Evolutionary conservation across 2,329 filamentous ascomycete genomes (phyloP), one percentile per base, ranked within the genome.

Genomic region (Fusarium bulbicola): DNA sequence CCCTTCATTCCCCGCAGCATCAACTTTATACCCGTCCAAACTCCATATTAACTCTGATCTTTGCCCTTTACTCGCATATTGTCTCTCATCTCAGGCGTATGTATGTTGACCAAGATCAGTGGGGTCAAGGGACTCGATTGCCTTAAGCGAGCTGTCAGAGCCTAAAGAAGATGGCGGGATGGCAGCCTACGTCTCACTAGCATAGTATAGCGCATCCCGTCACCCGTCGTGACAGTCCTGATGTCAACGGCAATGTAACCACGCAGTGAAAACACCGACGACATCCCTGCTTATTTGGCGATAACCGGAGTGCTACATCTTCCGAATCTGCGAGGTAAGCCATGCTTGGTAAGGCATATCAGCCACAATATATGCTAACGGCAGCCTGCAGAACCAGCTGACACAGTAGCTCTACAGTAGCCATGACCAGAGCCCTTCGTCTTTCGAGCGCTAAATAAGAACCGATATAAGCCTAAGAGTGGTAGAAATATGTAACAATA

Each of bases 91-190:
- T 70, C 72, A 58, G 59, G 28, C 39, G 42, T 40, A 28, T 40
- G 42, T 40, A 28, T 40, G 52, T 37, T 43, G 49, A 59, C 52
- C 47, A 62, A 56, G 36, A 50, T 34, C 46, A 34, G 59, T 46
- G 56, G 59, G 50, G 57, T 56, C 26, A 16, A 52, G 40, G 49
- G 37, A 30, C 30, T 57, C 54, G 26, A 61, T 61, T 45, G n/a
- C 62, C 46, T n/a, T 47, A 70, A 59, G 66, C 72, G 66, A 74
- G 72, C 72, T 74, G 73, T 73, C 72, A 74, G 61, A 62, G 49
- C 40, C 36, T 34, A 45, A 56, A 49, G 26, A 16, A 62, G 32
- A 60, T 42, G 59, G 65, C 56, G 65, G 54, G 59, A 50, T 58
- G 43, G 42, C 28, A 56, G 28, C n/a, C 28, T 59, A 52, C 59